Conservation (phyloP, 768 basidiomycete species). For the Hemileccinum rubropunctum region DNA sequence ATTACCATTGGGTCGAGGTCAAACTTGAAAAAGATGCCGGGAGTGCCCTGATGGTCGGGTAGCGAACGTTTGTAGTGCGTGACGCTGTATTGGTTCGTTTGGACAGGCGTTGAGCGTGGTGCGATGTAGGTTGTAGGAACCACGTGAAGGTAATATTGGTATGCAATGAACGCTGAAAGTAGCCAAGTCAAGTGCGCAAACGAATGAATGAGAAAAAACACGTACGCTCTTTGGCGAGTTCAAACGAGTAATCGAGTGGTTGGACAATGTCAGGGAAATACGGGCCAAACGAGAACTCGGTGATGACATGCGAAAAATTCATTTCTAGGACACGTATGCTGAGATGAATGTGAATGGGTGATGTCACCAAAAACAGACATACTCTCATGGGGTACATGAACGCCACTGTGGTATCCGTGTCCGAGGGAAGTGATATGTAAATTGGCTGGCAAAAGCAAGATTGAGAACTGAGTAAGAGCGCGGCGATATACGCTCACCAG, state of each 20-base stretch:
- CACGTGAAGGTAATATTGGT: constrained; percentile 93
- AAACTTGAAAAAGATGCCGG: constrained; percentile 98
- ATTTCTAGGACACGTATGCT: constrained; percentile 53
- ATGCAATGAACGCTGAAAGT: constrained; percentile 73
- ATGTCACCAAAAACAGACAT: constrained; percentile 29
- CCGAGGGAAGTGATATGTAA: constrained; percentile 93
- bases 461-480: neutral
- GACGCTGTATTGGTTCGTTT: constrained; percentile 89
- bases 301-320: constrained; percentile 96
- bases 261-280: constrained; percentile 95
- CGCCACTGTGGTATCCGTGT: constrained; percentile 85
- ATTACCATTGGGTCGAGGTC: constrained; percentile 90
- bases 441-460: constrained; percentile 64
- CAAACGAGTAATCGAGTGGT: constrained; percentile 89
- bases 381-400: constrained; percentile 88
- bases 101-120: constrained; percentile 58
- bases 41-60: constrained; percentile 73
- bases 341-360: no score
- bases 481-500: constrained; percentile 45
- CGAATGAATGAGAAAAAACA: neutral
- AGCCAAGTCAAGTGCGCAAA: neutral
- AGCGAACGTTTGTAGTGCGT: constrained; percentile 85
- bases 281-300: constrained; percentile 95
- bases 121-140: constrained; percentile 94
- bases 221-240: constrained; percentile 64